These are phyloP conservation scores for Aspergillus sp. DNA, from an alignment of 2,329 filamentous ascomycete genomes.

Conservation along the genomic window DNA sequence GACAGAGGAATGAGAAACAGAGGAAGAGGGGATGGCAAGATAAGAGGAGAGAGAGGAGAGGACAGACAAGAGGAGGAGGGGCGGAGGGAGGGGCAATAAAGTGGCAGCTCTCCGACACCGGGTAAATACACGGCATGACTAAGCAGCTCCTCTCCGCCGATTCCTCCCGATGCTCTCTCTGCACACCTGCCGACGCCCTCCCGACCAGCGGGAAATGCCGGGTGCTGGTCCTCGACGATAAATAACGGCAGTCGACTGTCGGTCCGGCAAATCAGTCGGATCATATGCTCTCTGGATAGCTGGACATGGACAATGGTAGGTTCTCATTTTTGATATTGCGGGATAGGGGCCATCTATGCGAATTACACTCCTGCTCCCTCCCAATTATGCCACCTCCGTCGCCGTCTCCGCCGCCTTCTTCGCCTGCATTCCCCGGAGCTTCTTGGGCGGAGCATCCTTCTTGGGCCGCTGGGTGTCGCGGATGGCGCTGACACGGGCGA, in stretches of 20 bases:
- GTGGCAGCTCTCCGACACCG: no score
- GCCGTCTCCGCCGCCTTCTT: constrained; percentile 50
- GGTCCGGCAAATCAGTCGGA: no score
- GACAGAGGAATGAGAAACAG: constrained; percentile 2
- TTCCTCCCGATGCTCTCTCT: no score
- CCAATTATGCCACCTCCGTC: no score
- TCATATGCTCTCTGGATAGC: no score
- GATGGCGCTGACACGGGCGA: constrained; percentile 80
- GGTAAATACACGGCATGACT: no score
- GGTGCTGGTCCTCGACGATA: no score
- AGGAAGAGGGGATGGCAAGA: constrained; percentile 5
- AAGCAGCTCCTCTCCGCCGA: no score
- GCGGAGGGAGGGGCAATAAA: background rate
- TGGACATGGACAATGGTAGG: constrained; percentile 2
- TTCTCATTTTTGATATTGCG: background rate
- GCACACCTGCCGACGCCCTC: no score
- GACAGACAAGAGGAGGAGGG: background rate
- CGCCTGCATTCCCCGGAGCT: constrained; percentile 72
- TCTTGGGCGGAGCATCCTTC: constrained; percentile 64
- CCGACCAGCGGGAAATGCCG: no score
- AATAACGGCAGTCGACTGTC: no score
- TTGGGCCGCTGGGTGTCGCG: constrained; percentile 66
- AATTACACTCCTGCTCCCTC: no score
- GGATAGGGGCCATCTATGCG: background rate
- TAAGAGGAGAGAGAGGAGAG: constrained; percentile 3